These are phyloP conservation scores for Pelargonium fulgidum DNA, from an alignment of 441 rosid genomes.

Conservation along the genomic window DNA sequence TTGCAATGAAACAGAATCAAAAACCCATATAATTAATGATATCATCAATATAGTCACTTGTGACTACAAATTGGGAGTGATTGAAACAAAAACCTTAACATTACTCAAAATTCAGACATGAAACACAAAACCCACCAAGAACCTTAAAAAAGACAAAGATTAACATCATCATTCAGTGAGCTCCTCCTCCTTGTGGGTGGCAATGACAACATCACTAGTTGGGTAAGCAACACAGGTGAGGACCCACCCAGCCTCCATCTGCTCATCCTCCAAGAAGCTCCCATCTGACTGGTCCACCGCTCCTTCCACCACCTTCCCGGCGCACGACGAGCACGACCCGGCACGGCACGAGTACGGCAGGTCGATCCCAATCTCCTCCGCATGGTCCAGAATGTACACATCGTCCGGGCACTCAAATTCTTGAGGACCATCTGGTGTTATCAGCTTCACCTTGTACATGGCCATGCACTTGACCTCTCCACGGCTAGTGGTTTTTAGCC, in stretches of 20 bases:
- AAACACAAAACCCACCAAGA: no score
- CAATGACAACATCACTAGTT: conserved; percentile 44
- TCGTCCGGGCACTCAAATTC: conserved; percentile 51
- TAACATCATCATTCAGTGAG: conserved; percentile 27
- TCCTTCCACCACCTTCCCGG: conserved; percentile 52
- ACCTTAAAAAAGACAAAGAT: no score
- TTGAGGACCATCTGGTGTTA: conserved; percentile 57
- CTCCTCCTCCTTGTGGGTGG: conserved; percentile 91
- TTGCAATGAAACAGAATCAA: conserved; percentile 4
- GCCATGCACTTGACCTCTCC: conserved; percentile 59
- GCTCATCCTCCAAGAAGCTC: conserved; percentile 78
- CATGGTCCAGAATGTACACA: conserved; percentile 52
- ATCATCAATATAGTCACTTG: no score
- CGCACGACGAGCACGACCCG: conserved; percentile 93
- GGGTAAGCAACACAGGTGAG: conserved; percentile 86
- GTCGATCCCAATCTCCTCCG: conserved; percentile 66
- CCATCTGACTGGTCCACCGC: conserved; percentile 67
- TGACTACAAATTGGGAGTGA: no score
- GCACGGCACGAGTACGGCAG: conserved; percentile 94
- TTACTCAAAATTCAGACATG: no score
- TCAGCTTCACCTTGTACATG: conserved; percentile 57
- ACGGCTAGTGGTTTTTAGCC: conserved; percentile 38
- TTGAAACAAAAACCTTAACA: no score
- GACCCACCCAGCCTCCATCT: conserved; percentile 53
- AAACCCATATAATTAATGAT: no score